A percentile compares a stretch with the other conserved stretches of the same genome.
Evolutionary conservation across 2,329 filamentous ascomycete genomes (phyloP).

Genomic region (Aspergillus viridinutans): DNA sequence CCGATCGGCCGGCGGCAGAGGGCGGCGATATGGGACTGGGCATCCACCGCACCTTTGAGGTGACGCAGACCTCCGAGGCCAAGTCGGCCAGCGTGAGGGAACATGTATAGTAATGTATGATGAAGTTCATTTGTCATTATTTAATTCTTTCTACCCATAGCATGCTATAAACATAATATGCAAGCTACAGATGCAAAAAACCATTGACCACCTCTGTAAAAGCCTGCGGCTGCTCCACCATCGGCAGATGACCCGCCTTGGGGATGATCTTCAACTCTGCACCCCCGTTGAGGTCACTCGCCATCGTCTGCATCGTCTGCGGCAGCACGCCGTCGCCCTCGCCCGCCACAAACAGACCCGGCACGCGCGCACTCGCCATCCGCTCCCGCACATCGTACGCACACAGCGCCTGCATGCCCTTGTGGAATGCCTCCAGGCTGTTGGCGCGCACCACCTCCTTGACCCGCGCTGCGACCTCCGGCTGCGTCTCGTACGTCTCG

Average conservation of each 20-base stretch:
- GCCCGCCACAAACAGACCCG: constrained; percentile 66
- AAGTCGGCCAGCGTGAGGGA: constrained; percentile 12
- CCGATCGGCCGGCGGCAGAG: constrained; percentile 7
- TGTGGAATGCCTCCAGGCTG: constrained; percentile 69
- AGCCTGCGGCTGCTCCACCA: constrained; percentile 68
- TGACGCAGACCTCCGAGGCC: constrained; percentile 19
- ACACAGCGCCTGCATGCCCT: constrained; percentile 64
- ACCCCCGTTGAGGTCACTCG: constrained; percentile 52
- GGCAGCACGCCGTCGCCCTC: constrained; percentile 70
- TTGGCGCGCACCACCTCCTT: constrained; percentile 67
- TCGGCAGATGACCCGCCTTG: constrained; percentile 73
- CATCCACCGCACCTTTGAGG: constrained; percentile 28
- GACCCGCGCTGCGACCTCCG: constrained; percentile 53
- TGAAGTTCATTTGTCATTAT: neutral
- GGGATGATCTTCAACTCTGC: constrained; percentile 63
- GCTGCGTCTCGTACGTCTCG: constrained; percentile 55
- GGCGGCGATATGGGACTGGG: constrained; percentile 20
- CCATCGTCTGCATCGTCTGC: constrained; percentile 75
- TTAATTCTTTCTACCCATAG: neutral
- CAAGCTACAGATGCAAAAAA: constrained; percentile 44
- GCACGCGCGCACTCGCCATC: constrained; percentile 30
- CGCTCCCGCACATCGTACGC: constrained; percentile 49
- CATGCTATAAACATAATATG: neutral
- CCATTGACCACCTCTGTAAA: constrained; percentile 62
- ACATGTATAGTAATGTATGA: constrained; percentile 14